phyloP scores from a whole-genome alignment of 2,329 filamentous ascomycete genomes.

The Diaporthe amygdali region DNA sequence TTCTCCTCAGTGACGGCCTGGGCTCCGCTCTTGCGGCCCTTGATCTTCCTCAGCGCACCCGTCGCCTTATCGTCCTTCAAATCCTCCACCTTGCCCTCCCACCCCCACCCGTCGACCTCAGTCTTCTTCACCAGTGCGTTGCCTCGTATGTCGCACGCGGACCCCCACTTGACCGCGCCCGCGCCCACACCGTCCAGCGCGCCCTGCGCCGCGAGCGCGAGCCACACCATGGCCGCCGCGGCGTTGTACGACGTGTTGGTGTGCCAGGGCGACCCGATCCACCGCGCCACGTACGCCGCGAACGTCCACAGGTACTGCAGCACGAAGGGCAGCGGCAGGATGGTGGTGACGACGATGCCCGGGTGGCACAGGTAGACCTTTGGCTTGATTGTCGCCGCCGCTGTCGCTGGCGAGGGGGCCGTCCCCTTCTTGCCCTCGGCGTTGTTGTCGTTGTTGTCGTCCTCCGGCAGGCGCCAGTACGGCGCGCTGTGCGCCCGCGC shows the following conservation, averaged over 20 bases:
- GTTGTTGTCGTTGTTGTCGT: constrained; percentile 32
- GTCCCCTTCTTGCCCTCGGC: constrained; percentile 21
- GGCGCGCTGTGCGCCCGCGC: constrained; percentile 59
- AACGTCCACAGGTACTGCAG: constrained; percentile 73
- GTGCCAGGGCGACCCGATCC: constrained; percentile 90
- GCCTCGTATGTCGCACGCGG: constrained; percentile 65
- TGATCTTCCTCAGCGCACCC: constrained; percentile 55
- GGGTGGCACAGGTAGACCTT: constrained; percentile 79
- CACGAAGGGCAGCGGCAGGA: constrained; percentile 76
- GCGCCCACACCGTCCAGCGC: constrained; percentile 62
- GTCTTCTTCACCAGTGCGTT: constrained; percentile 72
- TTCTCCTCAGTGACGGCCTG: constrained; percentile 65
- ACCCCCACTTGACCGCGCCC: constrained; percentile 81
- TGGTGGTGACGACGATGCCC: constrained; percentile 81
- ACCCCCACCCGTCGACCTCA: constrained; percentile 88
- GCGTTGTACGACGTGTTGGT: constrained; percentile 76
- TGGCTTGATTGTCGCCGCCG: neutral
- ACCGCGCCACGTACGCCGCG: constrained; percentile 74
- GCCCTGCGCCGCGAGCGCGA: constrained; percentile 71
- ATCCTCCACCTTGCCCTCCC: constrained; percentile 61
- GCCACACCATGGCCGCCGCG: constrained; percentile 77
- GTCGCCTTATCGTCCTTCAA: constrained; percentile 46
- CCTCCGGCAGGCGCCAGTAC: constrained; percentile 51
- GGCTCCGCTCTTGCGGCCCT: constrained; percentile 64
- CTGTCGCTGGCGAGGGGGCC: neutral